A percentile compares a stretch with the other conserved stretches of the same genome.
Evolutionary conservation across 169 alveolate species (phyloP).

Genomic region (Eimeria maxima): DNA sequence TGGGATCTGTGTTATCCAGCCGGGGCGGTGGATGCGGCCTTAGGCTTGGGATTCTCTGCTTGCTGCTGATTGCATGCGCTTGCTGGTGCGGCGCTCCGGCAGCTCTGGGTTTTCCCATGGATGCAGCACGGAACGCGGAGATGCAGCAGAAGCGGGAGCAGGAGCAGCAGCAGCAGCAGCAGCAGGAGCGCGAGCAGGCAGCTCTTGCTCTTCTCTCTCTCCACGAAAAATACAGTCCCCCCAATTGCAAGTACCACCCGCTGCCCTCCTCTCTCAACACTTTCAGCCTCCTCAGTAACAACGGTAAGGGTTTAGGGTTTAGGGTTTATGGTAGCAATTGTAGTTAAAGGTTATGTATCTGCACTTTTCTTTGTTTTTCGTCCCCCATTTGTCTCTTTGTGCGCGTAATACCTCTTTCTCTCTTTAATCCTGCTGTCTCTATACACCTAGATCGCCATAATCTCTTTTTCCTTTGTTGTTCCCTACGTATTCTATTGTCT

Average conservation of each 20-base stretch:
- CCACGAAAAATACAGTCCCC: constrained; percentile 74
- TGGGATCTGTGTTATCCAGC: neutral
- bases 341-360: neutral
- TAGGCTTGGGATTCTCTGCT: neutral
- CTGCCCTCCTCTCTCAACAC: constrained; percentile 48
- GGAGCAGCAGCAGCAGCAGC: constrained; percentile 62
- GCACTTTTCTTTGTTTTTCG: neutral
- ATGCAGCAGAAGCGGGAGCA: constrained; percentile 4
- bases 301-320: constrained; percentile 25
- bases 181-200: constrained; percentile 25
- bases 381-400: neutral
- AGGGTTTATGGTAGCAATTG: neutral
- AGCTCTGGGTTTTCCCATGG: constrained; percentile 35
- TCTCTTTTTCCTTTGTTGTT: too few species aligned
- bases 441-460: too few species aligned
- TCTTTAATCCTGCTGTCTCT: too few species aligned
- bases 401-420: too few species aligned
- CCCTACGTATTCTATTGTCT: too few species aligned
- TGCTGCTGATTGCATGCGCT: constrained; percentile 41
- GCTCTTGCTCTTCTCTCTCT: constrained; percentile 54
- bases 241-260: constrained; percentile 77
- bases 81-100: neutral
- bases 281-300: constrained; percentile 29
- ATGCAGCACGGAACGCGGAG: constrained; percentile 48
- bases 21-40: neutral